Evolutionary conservation across 2,329 filamentous ascomycete species (phyloP), one percentile per base, ranked within the genome.

Genomic region (Neonectria coccinea): DNA sequence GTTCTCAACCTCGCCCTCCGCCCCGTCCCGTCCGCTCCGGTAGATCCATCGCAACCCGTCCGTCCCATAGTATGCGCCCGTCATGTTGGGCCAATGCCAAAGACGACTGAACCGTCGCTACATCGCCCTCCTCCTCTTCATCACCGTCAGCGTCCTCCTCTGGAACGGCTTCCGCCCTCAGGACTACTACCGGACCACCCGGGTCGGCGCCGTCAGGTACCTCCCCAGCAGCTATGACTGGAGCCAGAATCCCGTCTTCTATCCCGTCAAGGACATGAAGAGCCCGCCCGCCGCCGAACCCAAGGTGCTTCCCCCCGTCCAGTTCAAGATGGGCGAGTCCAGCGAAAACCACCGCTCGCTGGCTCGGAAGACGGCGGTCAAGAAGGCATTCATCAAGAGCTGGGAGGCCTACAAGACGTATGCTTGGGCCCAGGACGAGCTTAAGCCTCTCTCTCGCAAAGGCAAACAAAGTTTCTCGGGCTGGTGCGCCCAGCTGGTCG

Each of bases 401-500:
- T 84, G 86, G 86, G 76, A 81, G 27, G 81, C 82, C 7, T 88
- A 88, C 73, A 84, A 83, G 67, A 79, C 79, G 47, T 76, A 86
- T 67, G 86, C 86, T 1, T 89, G 86, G 85, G 77, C 82, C n/a
- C 79, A 82, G 67, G 86, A 89, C 64, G 86, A 89, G 76, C 78
- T 89, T 44, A 78, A 79, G 65, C 86, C 86, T 14, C 74, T 86
- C 39, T 81, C 83, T 8, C 79, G 82, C 55, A 76, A 76, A 45
- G 83, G 79, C 48, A 81, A 77, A 61, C 82, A 85, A 64, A 78
- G 75, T 2, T 85, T 88, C 69, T 83, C 81, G 10, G 84, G 85
- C 47, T 89, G 87, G 81, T 84, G 82, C 18, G 88, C 87, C 1
- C 88, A 87, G 42, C 74, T 90, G 42, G 83, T 90, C 41, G 88